Conservation (phyloP, 176 grass and related monocot genomes). For the Ensete ventricosum region DNA sequence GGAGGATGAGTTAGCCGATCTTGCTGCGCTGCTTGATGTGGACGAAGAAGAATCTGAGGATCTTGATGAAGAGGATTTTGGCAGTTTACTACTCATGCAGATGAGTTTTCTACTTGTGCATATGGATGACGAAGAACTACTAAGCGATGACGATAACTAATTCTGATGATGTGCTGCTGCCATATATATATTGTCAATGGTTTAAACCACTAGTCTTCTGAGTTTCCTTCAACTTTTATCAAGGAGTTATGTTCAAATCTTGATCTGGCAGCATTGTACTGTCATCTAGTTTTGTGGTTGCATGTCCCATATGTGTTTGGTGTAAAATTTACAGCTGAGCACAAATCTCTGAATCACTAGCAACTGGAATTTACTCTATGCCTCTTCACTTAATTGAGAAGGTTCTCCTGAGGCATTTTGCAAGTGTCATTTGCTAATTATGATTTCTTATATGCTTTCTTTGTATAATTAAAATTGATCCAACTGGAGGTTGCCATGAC, state of each 20-base stretch:
- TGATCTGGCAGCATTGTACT: no score
- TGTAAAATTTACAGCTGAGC: no score
- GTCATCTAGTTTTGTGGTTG: no score
- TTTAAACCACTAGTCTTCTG: not conserved
- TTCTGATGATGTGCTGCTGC: not conserved
- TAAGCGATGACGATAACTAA: not conserved
- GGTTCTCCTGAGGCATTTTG: no score
- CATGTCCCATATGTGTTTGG: no score
- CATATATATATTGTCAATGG: not conserved
- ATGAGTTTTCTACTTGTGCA: slow-evolving; percentile 2
- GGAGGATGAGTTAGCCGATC: slow-evolving; percentile 1
- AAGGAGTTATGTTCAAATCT: not conserved
- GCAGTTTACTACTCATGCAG: slow-evolving; percentile 7
- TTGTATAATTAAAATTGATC: no score
- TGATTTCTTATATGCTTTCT: no score
- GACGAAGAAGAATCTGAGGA: slow-evolving; percentile 1
- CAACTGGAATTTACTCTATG: no score
- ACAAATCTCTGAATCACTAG: slow-evolving; percentile 6
- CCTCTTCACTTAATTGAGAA: no score
- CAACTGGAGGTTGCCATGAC: no score
- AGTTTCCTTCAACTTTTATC: not conserved
- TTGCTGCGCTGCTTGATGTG: not conserved
- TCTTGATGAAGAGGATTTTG: slow-evolving; percentile 2
- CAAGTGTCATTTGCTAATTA: no score
- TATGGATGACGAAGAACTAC: not conserved